phyloP scores from a whole-genome alignment of 164 flowering plant genomes.

The Malania oleifera region DNA sequence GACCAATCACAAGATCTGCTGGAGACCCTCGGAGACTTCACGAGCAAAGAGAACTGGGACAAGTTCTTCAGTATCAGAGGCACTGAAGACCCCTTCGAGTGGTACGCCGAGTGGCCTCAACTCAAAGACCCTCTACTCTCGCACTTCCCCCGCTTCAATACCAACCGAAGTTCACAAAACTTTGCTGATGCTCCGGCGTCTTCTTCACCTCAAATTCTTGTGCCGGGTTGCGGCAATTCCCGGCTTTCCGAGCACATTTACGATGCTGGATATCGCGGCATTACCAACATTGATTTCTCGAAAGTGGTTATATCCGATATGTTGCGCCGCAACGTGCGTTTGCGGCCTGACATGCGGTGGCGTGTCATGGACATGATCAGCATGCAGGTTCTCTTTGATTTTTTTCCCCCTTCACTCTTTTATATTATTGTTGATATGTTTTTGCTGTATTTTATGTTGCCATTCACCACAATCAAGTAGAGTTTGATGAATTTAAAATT shows the following conservation, averaged over 20 bases:
- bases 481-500: no score
- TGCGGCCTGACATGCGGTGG: constrained; percentile 81
- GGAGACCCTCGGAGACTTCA: constrained; percentile 75
- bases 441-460: no score
- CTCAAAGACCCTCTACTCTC: constrained; percentile 49
- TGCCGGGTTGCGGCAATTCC: constrained; percentile 95
- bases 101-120: constrained; percentile 91
- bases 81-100: constrained; percentile 69
- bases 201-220: constrained; percentile 44
- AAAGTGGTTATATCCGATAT: constrained; percentile 82
- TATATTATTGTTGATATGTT: no score
- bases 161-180: no score
- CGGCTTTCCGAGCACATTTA: constrained; percentile 74
- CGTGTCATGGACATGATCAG: constrained; percentile 92
- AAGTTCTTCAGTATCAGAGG: constrained; percentile 76
- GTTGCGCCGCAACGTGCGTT: constrained; percentile 66
- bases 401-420: no score
- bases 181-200: background rate
- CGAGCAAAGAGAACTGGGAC: constrained; percentile 95
- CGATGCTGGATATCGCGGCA: constrained; percentile 60
- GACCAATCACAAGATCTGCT: constrained; percentile 34
- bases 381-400: constrained; percentile 56
- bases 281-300: constrained; percentile 90
- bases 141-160: constrained; percentile 20
- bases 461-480: no score